Conservation (phyloP, 805 yeast species). For the Schwanniomyces yamadae region DNA sequence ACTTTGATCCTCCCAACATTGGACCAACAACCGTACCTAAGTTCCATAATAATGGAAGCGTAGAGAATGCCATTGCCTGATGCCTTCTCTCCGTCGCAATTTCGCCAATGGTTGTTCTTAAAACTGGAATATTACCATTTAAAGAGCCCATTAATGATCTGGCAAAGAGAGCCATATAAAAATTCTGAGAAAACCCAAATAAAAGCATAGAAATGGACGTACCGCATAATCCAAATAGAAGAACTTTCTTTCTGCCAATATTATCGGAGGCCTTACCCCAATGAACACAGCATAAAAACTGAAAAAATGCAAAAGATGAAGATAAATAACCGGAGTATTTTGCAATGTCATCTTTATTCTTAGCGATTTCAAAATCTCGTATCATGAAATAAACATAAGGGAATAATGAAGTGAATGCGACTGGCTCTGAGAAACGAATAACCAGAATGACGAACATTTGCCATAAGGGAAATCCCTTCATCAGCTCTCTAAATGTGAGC, state of each 20-base stretch:
- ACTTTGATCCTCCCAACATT: constrained; percentile 50
- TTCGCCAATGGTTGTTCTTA: constrained; percentile 63
- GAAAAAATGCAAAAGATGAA: constrained; percentile 60
- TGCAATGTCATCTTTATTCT: constrained; percentile 52
- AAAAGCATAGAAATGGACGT: constrained; percentile 45
- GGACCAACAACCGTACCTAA: constrained; percentile 63
- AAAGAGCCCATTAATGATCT: constrained; percentile 55
- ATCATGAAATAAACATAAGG: constrained; percentile 68
- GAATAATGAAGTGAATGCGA: constrained; percentile 61
- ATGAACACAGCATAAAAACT: constrained; percentile 53
- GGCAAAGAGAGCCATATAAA: constrained; percentile 52
- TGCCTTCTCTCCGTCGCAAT: constrained; percentile 55
- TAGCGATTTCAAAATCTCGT: constrained; percentile 50
- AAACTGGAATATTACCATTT: constrained; percentile 65
- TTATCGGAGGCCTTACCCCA: constrained; percentile 60
- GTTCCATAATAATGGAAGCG: constrained; percentile 61
- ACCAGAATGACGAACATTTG: constrained; percentile 41
- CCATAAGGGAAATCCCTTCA: constrained; percentile 55
- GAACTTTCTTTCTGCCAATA: constrained; percentile 55
- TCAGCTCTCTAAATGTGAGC: constrained; percentile 45
- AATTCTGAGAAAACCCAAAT: constrained; percentile 55
- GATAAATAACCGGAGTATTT: constrained; percentile 62
- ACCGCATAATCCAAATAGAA: constrained; percentile 53
- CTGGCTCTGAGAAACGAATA: constrained; percentile 59
- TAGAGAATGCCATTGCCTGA: constrained; percentile 62